Evolutionary conservation across 2,329 filamentous ascomycete species (phyloP), one percentile per base, ranked within the genome.

Genomic region (Fusarium abutilonis): DNA sequence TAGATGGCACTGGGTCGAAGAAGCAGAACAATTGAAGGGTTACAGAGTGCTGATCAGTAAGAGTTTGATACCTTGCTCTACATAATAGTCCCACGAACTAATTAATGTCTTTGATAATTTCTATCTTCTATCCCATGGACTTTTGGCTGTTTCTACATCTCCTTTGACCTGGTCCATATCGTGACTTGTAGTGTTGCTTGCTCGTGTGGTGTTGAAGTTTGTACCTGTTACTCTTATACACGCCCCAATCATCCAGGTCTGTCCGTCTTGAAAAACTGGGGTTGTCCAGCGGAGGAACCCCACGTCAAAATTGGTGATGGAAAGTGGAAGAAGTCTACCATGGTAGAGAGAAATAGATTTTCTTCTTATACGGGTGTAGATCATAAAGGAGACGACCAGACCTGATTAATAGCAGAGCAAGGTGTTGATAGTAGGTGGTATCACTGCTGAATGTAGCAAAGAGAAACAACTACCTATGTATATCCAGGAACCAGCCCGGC

Each of bases 221-320:
- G 29, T 53, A 44, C 40, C 36, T 13, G 26, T n/a, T 41, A 17
- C 44, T 53, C 19, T 28, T 26, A n/a, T 62, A 41, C 38, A 58
- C 40, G 21, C 61, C 47, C 61, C 46, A 35, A 51, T 40, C 45
- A 38, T 56, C 38, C 6, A 26, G 23, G 23, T 26, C 23, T 26
- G 23, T 15, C 10, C 41, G 41, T 44, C 15, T 40, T 31, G 34
- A 43, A 60, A 59, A 60, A 60, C 56, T 35, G 55, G 56, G 49
- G 55, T 54, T 48, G 17, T 15, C 14, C 44, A 42, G 35, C 14
- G 14, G 29, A 58, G 10, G 41, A 62, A 62, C 58, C 51, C 59
- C 59, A 63, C 52, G 60, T 39, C 40, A 46, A 54, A 39, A 45
- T 17, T 41, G 49, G 38, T 4, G 47, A 63, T 63, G 31, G 60